Evolutionary conservation across 768 basidiomycete genomes (phyloP), one percentile per base, ranked within the genome.

Genomic region (Leccinum pellstonianum): DNA sequence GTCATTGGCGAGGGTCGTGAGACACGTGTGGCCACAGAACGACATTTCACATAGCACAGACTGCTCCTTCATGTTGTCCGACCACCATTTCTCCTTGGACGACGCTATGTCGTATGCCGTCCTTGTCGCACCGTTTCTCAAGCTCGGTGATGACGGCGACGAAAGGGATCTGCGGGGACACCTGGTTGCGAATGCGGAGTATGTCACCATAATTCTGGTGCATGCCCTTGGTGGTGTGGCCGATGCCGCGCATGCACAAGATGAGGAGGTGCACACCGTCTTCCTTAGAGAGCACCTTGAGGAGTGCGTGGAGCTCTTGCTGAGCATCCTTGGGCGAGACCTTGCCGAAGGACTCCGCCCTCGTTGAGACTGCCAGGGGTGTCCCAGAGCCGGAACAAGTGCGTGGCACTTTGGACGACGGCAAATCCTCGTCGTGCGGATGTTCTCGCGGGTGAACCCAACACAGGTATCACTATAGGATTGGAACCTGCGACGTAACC

Each of bases 31-130:
- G 5, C 62, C 62, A 1, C 35, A 43, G 52, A 70, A 71, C 3
- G 10, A 10, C 31, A 70, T 69, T 4, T 50, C 46, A 50, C 0
- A 68, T 17, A 2, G 1, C 25, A 27, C 27, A 27, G 27, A 27
- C 27, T 27, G 27, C 27, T 4, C 9, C 19, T 27, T 50, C 51
- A 38, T 62, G 48, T 64, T 64, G 48, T 11, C 51, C 35, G 46
- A 21, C 68, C 68, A 70, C 68, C 68, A 70, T 19, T 25, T 53
- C 9, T 70, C 69, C 68, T 71, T 70, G 46, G 69, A 70, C 15
- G 54, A 21, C 3, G 63, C 4, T 9, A 66, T 53, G 31, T 66
- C 47, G 25, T 27, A 27, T 27, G 27, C 27, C 27, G 27, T 27
- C 7, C 7, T 49, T 21, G 11, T 57, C 17, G 21, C 62, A 68